These are phyloP conservation scores for Cladosporium oxysporum DNA, from an alignment of 2,329 filamentous ascomycete species.

Conservation along the genomic window DNA sequence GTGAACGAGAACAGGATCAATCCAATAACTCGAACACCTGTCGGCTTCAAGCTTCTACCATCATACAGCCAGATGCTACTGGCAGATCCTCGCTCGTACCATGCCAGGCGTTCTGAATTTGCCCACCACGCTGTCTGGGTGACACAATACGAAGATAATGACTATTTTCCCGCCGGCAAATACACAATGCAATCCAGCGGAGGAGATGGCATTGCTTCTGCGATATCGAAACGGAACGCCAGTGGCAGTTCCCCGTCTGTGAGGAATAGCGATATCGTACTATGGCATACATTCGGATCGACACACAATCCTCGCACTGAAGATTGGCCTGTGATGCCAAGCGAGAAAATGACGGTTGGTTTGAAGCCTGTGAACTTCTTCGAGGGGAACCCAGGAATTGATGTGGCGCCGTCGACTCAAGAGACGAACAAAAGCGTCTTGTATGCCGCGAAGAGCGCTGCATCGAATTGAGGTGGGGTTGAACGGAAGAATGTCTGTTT, in stretches of 20 bases:
- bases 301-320: conserved; percentile 56
- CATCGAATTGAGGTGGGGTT: not conserved
- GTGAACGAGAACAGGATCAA: conserved; percentile 52
- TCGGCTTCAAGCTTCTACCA: conserved; percentile 53
- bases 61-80: conserved; percentile 53
- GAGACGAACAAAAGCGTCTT: conserved; percentile 46
- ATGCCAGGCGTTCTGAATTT: conserved; percentile 51
- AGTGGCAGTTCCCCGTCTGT: conserved; percentile 48
- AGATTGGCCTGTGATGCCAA: conserved; percentile 54
- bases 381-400: conserved; percentile 53
- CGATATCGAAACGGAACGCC: conserved; percentile 44
- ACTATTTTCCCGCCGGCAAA: conserved; percentile 52
- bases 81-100: conserved; percentile 47
- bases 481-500: not conserved
- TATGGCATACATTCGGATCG: conserved; percentile 54
- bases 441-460: not conserved
- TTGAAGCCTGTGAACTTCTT: conserved; percentile 58
- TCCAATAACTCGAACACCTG: conserved; percentile 48
- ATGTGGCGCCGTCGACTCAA: conserved; percentile 53
- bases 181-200: conserved; percentile 51
- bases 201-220: conserved; percentile 41
- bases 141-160: conserved; percentile 54
- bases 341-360: conserved; percentile 50
- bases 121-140: conserved; percentile 57
- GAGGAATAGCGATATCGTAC: conserved; percentile 49